Evolutionary conservation across 1,284 basidiomycete genomes (phyloP).

Genomic region (Pseudozyma pruni): DNA sequence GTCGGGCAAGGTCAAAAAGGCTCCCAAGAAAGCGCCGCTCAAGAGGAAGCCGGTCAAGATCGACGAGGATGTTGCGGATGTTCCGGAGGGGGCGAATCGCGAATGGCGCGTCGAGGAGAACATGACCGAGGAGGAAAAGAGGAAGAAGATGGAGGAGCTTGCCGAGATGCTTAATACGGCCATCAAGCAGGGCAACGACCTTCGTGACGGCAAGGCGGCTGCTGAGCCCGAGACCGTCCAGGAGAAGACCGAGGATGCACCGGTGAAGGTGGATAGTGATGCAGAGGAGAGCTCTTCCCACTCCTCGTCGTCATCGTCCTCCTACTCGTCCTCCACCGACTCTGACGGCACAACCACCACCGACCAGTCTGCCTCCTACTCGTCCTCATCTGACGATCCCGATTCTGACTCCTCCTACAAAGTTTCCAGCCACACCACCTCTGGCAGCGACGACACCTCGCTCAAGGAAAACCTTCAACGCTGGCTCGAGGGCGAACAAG

Average conservation of each 20-base stretch:
- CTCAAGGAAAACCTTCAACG: slow-evolving; percentile 51
- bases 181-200: slow-evolving; percentile 29
- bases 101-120: slow-evolving; percentile 46
- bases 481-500: slow-evolving; percentile 56
- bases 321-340: slow-evolving; percentile 34
- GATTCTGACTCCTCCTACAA: slow-evolving; percentile 28
- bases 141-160: slow-evolving; percentile 44
- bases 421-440: slow-evolving; percentile 16
- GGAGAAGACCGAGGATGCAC: slow-evolving; percentile 1
- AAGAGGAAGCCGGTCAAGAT: slow-evolving; percentile 40
- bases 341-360: slow-evolving; percentile 27
- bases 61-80: slow-evolving; percentile 25
- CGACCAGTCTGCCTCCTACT: slow-evolving; percentile 38
- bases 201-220: slow-evolving; percentile 8
- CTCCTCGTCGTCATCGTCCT: slow-evolving; percentile 34
- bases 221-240: slow-evolving; percentile 3
- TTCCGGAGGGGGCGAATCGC: slow-evolving; percentile 30
- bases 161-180: slow-evolving; percentile 48
- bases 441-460: slow-evolving; percentile 17
- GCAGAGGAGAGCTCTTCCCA: slow-evolving; percentile 6
- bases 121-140: slow-evolving; percentile 35
- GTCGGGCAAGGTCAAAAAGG: slow-evolving; percentile 41
- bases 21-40: slow-evolving; percentile 15
- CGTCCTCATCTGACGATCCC: slow-evolving; percentile 18
- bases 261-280: slow-evolving; percentile 3